phyloP scores from a whole-genome alignment of 2,329 filamentous ascomycete genomes.

The Sclerotinia subarctica region DNA sequence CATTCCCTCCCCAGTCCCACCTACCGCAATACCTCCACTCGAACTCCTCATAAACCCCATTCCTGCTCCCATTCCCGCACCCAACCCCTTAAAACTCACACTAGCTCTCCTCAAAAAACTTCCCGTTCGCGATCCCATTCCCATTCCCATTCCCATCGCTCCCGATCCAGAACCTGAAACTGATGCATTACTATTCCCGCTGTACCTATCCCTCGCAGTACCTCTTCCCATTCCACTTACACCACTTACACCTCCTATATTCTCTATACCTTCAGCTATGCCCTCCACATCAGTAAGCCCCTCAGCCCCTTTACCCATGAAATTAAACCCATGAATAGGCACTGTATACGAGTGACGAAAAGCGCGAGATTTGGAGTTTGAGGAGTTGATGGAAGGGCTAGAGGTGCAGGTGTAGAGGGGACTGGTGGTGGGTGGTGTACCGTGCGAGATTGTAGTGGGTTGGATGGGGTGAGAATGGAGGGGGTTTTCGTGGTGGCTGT shows the following conservation, averaged over 20 bases:
- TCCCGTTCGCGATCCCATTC: not conserved
- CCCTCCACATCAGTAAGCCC: not conserved
- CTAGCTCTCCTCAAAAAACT: not conserved
- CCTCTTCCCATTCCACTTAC: not conserved
- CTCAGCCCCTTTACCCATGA: not conserved
- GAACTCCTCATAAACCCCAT: not conserved
- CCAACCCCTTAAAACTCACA: not conserved
- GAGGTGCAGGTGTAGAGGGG: not conserved
- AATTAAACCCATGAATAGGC: not conserved
- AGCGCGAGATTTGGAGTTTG: not conserved
- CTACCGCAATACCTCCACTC: not conserved
- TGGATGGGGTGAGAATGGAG: not conserved
- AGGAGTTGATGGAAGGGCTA: not conserved
- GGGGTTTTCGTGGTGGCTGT: slow-evolving; percentile 1
- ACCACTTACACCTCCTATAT: rapidly evolving
- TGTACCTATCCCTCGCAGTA: not conserved
- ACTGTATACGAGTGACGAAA: not conserved
- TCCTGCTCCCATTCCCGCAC: too few relatives aligned
- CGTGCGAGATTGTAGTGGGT: not conserved
- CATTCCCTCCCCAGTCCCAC: too few relatives aligned
- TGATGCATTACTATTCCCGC: not conserved
- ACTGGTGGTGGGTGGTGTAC: not conserved
- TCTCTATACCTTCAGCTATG: not conserved
- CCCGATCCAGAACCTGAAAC: not conserved
- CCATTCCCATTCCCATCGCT: not conserved